Evolutionary conservation across 2,329 filamentous ascomycete genomes (phyloP).

Genomic region (Hyphodiscus sp.): DNA sequence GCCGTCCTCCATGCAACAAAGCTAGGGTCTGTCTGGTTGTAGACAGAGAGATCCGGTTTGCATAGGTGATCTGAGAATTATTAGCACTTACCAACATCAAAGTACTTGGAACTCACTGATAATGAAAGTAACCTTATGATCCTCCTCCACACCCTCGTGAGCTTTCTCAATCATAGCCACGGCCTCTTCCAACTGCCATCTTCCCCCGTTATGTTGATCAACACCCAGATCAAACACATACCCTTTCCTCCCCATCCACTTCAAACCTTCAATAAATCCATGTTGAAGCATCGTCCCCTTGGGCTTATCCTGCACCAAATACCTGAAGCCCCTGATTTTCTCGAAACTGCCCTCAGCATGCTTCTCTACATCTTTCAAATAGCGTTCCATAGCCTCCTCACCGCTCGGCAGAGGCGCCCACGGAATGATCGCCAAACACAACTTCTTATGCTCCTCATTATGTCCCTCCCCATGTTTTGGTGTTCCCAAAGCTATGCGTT

Average conservation of each 20-base stretch:
- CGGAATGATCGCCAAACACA: slow-evolving; percentile 66
- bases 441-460: slow-evolving; percentile 39
- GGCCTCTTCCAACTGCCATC: slow-evolving; percentile 65
- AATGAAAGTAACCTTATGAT: slow-evolving; percentile 42
- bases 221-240: slow-evolving; percentile 78
- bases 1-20: slow-evolving; percentile 65
- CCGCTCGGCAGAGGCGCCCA: slow-evolving; percentile 80
- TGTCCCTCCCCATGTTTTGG: slow-evolving; percentile 54
- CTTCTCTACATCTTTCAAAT: slow-evolving; percentile 55
- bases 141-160: slow-evolving; percentile 52
- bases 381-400: slow-evolving; percentile 51
- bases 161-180: slow-evolving; percentile 63
- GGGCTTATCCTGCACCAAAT: slow-evolving; percentile 73
- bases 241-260: slow-evolving; percentile 55
- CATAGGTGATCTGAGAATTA: slow-evolving; percentile 68
- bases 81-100: background rate
- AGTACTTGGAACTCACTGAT: slow-evolving; percentile 24
- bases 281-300: slow-evolving; percentile 56
- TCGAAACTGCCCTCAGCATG: slow-evolving; percentile 55
- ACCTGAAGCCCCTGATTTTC: slow-evolving; percentile 73
- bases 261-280: slow-evolving; percentile 59
- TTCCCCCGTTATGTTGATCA: slow-evolving; percentile 70
- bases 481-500: slow-evolving; percentile 56
- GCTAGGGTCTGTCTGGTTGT: slow-evolving; percentile 39
- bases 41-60: slow-evolving; percentile 71